Evolutionary conservation across 352 stramenopile genomes (phyloP), one percentile per base, ranked within the genome.

Genomic region (Globisporangium viniferum): DNA sequence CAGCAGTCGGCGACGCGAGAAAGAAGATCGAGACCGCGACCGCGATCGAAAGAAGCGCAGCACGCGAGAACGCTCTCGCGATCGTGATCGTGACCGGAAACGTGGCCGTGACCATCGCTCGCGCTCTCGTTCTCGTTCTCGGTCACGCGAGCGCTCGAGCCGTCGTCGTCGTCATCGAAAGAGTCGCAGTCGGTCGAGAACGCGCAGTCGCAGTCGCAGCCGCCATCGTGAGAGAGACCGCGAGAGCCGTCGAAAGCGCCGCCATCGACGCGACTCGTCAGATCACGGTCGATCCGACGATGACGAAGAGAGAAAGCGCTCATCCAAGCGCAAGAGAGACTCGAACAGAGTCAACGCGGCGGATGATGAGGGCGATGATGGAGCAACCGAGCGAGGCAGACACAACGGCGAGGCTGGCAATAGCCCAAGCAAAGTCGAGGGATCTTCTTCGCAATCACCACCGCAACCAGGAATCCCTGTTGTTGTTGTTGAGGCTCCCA

Each of bases 121-220:
- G 39, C 74, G 60, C 9, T 72, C 72, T 1, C 66, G 72, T 2
- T 77, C 72, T 1, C 66, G 72, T 3, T 77, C 67, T 33, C 67
- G 62, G 18, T 81, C 74, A 15, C 73, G 66, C 35, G 73, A 81
- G 29, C 73, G 74, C 6, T 71, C 69, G 7, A 73, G 73, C 31
- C 71, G 67, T 18, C 65, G 61, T 24, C 64, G 67, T 12, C 56
- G 68, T 15, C 27, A 48, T 14, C 53, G 53, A 7, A 49, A 49
- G 4, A 70, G 58, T 55, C 73, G 72, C 56, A 80, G 72, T 49
- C 64, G 59, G 6, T 72, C 73, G 2, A 55, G 65, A 35, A 71
- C 65, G 2, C 71, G 65, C 64, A 85, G 78, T 58, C 73, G 76
- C 14, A 85, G 78, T 58, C 73, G 76, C 14, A 80, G 73, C 62